Evolutionary conservation across 2,329 filamentous ascomycete genomes (phyloP), one percentile per base, ranked within the genome.

Genomic region (Phialophora chinensis): DNA sequence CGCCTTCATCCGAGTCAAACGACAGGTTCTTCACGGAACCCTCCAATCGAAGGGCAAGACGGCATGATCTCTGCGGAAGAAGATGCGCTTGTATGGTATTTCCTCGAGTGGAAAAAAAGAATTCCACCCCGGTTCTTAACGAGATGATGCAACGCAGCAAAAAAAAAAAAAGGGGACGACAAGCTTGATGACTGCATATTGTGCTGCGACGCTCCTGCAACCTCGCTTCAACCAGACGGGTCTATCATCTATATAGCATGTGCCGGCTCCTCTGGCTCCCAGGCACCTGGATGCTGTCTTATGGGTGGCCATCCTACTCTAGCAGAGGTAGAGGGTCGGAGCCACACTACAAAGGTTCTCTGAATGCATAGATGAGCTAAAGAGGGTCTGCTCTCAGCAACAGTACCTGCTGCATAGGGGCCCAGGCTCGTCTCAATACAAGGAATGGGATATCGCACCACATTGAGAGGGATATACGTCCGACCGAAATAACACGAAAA

Each of bases 1-100:
- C 66, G 79, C 79, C 74, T 72, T 76, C 53, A 66, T 72, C 58
- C 72, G 79, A 47, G 71, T 81, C 65, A 68, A 64, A 64, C 62
- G 20, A 20, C 42, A 66, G 27, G 57, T 74, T n/a, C 31, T 66
- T 44, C 17, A 44, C 38, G 38, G 38, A 6, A 17, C 17, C 6
- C 2, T 44, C 38, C 38, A 44, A 44, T 6, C 38, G 17, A 44
- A 44, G 38, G 38, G 38, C 38, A 44, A 44, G 17, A 17, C 17
- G 5, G 38, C 17, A 17, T 44, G 38, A 44, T 17, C 17, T 44
- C 5, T n/a, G 5, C 5, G 17, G 14, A 20, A 44, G 38, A 17
- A n/a, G 17, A 44, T 7, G 38, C 14, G 17, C 14, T 44, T n/a
- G 38, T 6, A 44, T 4, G 14, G 14, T 17, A 17, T 12, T 42